Evolutionary conservation across 768 basidiomycete species (phyloP).

Genomic region (Cystofilobasidium ferigula): DNA sequence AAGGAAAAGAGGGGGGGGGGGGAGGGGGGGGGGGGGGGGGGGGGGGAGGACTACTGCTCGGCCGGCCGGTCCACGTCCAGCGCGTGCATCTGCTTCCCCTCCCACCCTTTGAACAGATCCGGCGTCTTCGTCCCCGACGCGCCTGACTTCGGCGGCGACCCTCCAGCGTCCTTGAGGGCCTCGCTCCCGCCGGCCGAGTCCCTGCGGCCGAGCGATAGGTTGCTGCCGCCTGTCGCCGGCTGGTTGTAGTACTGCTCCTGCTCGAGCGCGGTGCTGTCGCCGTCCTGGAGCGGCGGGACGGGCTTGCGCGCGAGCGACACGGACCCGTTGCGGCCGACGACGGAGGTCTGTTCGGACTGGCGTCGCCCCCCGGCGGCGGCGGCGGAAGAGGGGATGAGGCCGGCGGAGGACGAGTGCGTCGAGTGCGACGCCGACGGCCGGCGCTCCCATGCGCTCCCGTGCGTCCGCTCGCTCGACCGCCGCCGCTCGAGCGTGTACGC

Average conservation of each 20-base stretch:
- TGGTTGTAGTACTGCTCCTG: neutral
- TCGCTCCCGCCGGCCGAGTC: neutral
- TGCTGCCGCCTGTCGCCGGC: neutral
- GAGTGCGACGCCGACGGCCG: too few species aligned
- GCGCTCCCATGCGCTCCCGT: too few species aligned
- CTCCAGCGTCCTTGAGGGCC: neutral
- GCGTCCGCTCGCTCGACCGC: too few species aligned
- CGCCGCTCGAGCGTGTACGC: too few species aligned
- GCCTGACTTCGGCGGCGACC: neutral
- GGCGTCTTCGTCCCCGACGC: neutral
- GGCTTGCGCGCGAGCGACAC: conserved; percentile 6
- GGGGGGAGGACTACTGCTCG: neutral
- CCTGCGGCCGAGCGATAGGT: neutral
- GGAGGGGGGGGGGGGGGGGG: neutral
- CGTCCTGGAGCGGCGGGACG: neutral
- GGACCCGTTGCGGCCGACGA: neutral
- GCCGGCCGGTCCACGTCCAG: conserved; percentile 4
- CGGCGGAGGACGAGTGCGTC: neutral
- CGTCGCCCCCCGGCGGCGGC: conserved; percentile 1
- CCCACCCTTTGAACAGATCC: neutral
- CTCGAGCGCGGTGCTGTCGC: neutral
- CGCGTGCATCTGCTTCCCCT: conserved; percentile 2
- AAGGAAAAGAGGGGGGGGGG: neutral
- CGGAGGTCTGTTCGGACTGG: neutral
- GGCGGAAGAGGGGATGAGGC: neutral